Percentiles rank a stretch among this genome's conserved stretches.
Conservation (phyloP, 2,329 filamentous ascomycete genomes). For the Elsinoe perseae region DNA sequence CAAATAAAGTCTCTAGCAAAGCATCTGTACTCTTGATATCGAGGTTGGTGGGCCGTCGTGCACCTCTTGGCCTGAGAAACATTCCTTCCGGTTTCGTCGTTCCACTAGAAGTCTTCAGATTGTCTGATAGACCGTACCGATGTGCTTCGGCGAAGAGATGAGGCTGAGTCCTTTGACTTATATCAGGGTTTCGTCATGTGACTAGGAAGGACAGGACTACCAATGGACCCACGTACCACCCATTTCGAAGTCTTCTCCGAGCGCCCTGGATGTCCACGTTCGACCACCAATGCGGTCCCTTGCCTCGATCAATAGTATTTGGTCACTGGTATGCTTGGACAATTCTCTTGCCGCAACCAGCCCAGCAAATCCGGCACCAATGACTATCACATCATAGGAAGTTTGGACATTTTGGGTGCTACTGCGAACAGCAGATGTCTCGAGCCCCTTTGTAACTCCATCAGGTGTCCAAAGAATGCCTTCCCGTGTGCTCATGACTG, state of each 20-base stretch:
- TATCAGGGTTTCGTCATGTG: background rate
- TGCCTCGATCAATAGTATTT: slow-evolving; percentile 41
- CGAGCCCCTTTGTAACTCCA: background rate
- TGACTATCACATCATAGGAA: slow-evolving; percentile 34
- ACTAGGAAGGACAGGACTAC: slow-evolving; percentile 18
- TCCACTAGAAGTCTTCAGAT: slow-evolving; percentile 19
- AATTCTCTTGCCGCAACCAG: slow-evolving; percentile 30
- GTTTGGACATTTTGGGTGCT: background rate
- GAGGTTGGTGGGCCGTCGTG: background rate
- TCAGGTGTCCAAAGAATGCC: background rate
- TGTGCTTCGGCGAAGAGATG: slow-evolving; percentile 27
- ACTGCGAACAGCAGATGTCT: background rate
- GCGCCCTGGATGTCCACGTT: slow-evolving; percentile 40
- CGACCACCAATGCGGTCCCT: slow-evolving; percentile 44
- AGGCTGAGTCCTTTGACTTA: slow-evolving; percentile 18
- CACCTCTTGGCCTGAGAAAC: background rate
- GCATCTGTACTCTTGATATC: background rate
- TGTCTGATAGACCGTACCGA: slow-evolving; percentile 24
- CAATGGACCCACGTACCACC: slow-evolving; percentile 46
- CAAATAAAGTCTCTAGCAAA: slow-evolving; percentile 17
- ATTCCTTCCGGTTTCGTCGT: background rate
- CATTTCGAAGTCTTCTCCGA: slow-evolving; percentile 41
- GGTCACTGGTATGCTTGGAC: slow-evolving; percentile 14
- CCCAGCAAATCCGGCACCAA: slow-evolving; percentile 35
- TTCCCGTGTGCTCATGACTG: background rate